Conservation (phyloP, 192 early-diverging fungal species). For the Phycomyces blakesleeanus region DNA sequence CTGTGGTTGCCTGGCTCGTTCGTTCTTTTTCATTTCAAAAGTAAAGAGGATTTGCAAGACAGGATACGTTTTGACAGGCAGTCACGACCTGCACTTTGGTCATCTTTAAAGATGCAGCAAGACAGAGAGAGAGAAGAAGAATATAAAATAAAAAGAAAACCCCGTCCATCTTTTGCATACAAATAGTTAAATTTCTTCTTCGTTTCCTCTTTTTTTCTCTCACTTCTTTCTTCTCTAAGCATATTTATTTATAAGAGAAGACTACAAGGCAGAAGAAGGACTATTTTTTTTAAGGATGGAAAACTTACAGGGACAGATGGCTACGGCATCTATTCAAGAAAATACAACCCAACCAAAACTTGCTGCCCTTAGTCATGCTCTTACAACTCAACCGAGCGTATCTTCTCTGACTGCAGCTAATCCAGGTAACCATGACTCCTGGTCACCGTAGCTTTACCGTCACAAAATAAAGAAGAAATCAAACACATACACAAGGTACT, state of each 20-base stretch:
- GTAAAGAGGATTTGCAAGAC: background rate
- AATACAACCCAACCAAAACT: background rate
- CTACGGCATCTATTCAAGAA: background rate
- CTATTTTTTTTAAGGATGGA: background rate
- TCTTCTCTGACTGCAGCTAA: background rate
- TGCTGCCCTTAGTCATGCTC: background rate
- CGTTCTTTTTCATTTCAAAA: background rate
- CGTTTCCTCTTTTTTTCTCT: background rate
- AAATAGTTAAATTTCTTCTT: background rate
- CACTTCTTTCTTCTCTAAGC: no score
- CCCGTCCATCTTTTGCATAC: background rate
- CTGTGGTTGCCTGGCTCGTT: background rate
- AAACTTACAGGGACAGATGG: background rate
- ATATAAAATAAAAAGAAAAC: background rate
- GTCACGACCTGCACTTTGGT: background rate
- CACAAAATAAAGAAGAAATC: no score
- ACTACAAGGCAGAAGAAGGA: no score
- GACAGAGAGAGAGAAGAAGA: no score
- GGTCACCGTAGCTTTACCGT: no score
- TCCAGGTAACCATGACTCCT: background rate
- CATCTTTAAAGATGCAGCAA: no score
- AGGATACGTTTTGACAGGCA: background rate
- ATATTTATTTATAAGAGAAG: no score
- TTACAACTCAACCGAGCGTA: background rate
- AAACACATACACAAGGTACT: no score